These are phyloP conservation scores for Plasmodium falciparum DNA, from an alignment of 169 alveolate species.

Conservation along the genomic window DNA sequence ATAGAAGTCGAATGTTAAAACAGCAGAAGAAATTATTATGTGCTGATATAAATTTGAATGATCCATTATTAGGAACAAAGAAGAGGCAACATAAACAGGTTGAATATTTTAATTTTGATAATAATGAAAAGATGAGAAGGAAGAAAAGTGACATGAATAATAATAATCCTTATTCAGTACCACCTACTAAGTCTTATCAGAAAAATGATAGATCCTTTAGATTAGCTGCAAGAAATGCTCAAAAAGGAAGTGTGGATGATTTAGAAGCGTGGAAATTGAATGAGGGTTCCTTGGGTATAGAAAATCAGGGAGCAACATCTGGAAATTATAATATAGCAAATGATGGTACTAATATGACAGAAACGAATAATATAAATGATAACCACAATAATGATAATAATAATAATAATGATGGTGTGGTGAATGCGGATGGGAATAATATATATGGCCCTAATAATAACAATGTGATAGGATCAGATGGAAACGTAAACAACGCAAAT, in stretches of 20 bases:
- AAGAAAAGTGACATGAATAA: constrained; percentile 31
- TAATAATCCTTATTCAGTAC: constrained; percentile 64
- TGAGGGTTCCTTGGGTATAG: background rate
- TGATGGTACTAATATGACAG: background rate
- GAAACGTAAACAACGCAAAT: background rate
- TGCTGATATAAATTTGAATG: constrained; percentile 35
- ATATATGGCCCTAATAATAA: background rate
- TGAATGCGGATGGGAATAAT: background rate
- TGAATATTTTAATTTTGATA: constrained; percentile 42
- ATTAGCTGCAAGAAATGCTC: constrained; percentile 75
- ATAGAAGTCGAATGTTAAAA: constrained; percentile 53
- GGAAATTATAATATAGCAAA: background rate
- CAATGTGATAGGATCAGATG: background rate
- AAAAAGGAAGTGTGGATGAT: constrained; percentile 25
- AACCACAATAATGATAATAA: background rate
- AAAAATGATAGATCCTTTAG: constrained; percentile 68
- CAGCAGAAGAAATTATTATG: constrained; percentile 46
- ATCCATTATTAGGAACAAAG: constrained; percentile 8
- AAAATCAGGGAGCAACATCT: background rate
- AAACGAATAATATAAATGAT: background rate
- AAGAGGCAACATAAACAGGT: constrained; percentile 74
- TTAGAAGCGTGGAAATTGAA: constrained; percentile 12
- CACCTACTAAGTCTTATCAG: constrained; percentile 26
- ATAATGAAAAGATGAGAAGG: constrained; percentile 29
- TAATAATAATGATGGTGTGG: background rate